phyloP scores from a whole-genome alignment of 768 basidiomycete genomes.

The Russula virescens region DNA sequence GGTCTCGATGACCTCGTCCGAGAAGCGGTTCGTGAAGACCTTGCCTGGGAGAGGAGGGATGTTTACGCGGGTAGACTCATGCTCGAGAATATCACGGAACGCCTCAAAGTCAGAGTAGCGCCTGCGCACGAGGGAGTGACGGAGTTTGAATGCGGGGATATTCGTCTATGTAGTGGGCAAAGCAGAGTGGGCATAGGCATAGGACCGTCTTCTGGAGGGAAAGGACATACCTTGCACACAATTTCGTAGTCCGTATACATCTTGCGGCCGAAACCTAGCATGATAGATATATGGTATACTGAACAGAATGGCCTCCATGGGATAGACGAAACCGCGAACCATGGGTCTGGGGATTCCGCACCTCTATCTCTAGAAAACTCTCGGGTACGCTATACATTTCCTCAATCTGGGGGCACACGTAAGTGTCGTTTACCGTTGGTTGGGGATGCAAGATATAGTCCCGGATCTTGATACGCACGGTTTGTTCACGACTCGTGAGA shows the following conservation, averaged over 20 bases:
- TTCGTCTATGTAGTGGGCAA: constrained; percentile 78
- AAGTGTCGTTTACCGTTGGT: not conserved
- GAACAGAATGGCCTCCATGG: not conserved
- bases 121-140: constrained; percentile 54
- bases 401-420: constrained; percentile 60
- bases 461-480: constrained; percentile 28
- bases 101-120: constrained; percentile 72
- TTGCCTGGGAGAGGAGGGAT: constrained; percentile 97
- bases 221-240: constrained; percentile 77
- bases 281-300: constrained; percentile 38
- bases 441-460: not conserved
- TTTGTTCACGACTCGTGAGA: constrained; percentile 36
- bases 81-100: constrained; percentile 95
- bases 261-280: constrained; percentile 94
- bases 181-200: not conserved
- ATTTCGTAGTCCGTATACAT: constrained; percentile 99
- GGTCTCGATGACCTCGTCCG: constrained; percentile 93
- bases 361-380: constrained; percentile 96
- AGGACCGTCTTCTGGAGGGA: not conserved
- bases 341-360: constrained; percentile 94
- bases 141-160: constrained; percentile 97
- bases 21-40: constrained; percentile 97
- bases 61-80: constrained; percentile 95
- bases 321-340: constrained; percentile 43
- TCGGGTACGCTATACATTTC: constrained; percentile 99